phyloP scores from a whole-genome alignment of 352 stramenopile genomes.

The Globisporangium acanthophoron region DNA sequence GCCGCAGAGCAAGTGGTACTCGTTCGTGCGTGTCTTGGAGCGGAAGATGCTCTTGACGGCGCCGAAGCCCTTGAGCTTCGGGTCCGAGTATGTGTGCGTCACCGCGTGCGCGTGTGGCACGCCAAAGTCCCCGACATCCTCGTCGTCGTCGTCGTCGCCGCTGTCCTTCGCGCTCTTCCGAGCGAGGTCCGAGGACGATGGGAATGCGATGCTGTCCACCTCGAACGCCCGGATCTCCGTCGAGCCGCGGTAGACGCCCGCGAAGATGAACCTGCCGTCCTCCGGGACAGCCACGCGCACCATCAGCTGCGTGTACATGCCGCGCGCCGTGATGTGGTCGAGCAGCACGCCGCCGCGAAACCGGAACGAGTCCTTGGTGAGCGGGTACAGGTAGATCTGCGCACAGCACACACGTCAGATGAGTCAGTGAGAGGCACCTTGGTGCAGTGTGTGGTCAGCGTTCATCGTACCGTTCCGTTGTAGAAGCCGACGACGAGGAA shows the following conservation, averaged over 20 bases:
- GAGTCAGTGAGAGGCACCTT: background rate
- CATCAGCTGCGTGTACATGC: slow-evolving; percentile 83
- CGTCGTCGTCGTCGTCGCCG: slow-evolving; percentile 22
- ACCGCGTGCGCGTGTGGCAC: slow-evolving; percentile 43
- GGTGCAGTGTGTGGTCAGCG: background rate
- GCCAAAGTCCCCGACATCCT: slow-evolving; percentile 19
- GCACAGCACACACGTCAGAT: slow-evolving; percentile 9
- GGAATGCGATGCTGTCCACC: slow-evolving; percentile 73
- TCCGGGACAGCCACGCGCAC: slow-evolving; percentile 69
- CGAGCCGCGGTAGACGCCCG: slow-evolving; percentile 76
- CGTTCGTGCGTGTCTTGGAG: slow-evolving; percentile 33
- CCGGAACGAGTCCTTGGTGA: slow-evolving; percentile 48
- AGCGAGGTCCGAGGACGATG: slow-evolving; percentile 11
- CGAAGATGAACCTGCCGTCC: slow-evolving; percentile 83
- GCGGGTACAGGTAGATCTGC: slow-evolving; percentile 58
- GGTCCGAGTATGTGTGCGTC: slow-evolving; percentile 70
- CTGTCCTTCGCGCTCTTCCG: slow-evolving; percentile 1
- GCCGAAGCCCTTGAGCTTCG: slow-evolving; percentile 82
- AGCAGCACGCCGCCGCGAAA: slow-evolving; percentile 72
- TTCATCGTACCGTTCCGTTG: slow-evolving; percentile 46
- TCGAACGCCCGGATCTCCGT: slow-evolving; percentile 85
- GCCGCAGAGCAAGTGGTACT: slow-evolving; percentile 78
- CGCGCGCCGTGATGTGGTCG: slow-evolving; percentile 73
- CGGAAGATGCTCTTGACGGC: slow-evolving; percentile 60
- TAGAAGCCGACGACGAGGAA: slow-evolving; percentile 82